Percentiles rank a stretch among this genome's conserved stretches.
Evolutionary conservation across 805 yeast genomes (phyloP).

Genomic region (Grigorovia transvaalensis): DNA sequence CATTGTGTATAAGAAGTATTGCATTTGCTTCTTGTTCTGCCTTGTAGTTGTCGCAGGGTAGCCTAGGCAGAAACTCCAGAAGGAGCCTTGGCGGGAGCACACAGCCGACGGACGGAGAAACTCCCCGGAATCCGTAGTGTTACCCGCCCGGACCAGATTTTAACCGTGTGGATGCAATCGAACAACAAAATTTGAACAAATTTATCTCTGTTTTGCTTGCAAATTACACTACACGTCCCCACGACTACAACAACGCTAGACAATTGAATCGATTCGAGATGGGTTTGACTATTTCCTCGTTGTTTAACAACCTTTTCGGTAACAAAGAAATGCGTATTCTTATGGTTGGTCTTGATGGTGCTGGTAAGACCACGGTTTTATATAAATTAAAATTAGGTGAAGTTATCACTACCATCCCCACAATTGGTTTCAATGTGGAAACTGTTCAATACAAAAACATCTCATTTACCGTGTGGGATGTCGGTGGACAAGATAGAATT

Average conservation of each 20-base stretch:
- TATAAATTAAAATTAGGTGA: constrained; percentile 93
- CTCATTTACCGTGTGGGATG: constrained; percentile 97
- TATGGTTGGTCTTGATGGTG: constrained; percentile 98
- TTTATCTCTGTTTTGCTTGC: neutral
- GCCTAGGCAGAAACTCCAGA: too few relatives aligned
- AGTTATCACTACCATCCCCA: constrained; percentile 92
- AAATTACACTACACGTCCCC: neutral
- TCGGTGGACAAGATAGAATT: constrained; percentile 99
- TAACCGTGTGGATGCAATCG: too few relatives aligned
- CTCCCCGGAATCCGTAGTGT: too few relatives aligned
- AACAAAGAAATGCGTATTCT: constrained; percentile 96
- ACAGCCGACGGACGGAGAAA: too few relatives aligned
- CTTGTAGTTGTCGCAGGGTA: too few relatives aligned
- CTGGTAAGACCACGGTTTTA: constrained; percentile 95
- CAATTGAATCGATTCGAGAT: constrained; percentile 32
- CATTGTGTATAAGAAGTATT: too few relatives aligned
- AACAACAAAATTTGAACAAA: neutral
- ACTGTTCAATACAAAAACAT: constrained; percentile 96
- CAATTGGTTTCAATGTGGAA: constrained; percentile 95
- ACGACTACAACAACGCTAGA: neutral
- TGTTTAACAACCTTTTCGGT: constrained; percentile 92
- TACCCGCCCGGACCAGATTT: too few relatives aligned
- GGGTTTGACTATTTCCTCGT: constrained; percentile 94
- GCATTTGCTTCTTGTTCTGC: too few relatives aligned
- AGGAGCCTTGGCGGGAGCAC: too few relatives aligned